These are phyloP conservation scores for Batkoa obscura DNA, from an alignment of 371 early-diverging fungal genomes.

Conservation along the genomic window DNA sequence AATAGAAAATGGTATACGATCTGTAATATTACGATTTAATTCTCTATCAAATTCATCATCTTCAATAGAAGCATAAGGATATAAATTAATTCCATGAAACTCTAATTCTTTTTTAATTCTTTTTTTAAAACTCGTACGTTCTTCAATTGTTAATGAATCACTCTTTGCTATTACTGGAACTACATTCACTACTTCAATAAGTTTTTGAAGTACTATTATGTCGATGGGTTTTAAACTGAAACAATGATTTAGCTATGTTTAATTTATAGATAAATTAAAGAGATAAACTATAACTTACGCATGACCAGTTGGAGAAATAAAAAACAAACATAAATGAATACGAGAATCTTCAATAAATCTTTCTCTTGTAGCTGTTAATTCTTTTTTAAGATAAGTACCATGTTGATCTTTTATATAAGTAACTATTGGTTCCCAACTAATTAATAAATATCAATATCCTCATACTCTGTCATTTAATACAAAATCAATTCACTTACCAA, in stretches of 20 bases:
- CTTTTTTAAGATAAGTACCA: slow-evolving; percentile 70
- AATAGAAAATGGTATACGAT: slow-evolving; percentile 58
- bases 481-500: slow-evolving; percentile 23
- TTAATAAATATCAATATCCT: background rate
- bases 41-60: slow-evolving; percentile 59
- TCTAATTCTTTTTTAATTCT: slow-evolving; percentile 76
- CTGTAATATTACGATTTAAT: slow-evolving; percentile 48
- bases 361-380: slow-evolving; percentile 64
- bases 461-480: background rate
- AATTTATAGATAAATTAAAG: background rate
- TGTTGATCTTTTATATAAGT: slow-evolving; percentile 87
- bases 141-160: slow-evolving; percentile 64
- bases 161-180: slow-evolving; percentile 77
- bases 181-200: slow-evolving; percentile 52
- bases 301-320: slow-evolving; percentile 55
- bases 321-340: slow-evolving; percentile 62
- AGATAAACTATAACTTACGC: slow-evolving; percentile 21
- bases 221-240: slow-evolving; percentile 54
- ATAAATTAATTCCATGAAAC: slow-evolving; percentile 75
- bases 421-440: slow-evolving; percentile 71
- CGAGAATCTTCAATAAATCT: slow-evolving; percentile 68
- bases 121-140: slow-evolving; percentile 48
- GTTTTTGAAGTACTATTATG: slow-evolving; percentile 47
- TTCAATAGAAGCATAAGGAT: slow-evolving; percentile 69
- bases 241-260: background rate